Evolutionary conservation across 805 yeast species (phyloP).

Genomic region (Pichia exigua): DNA sequence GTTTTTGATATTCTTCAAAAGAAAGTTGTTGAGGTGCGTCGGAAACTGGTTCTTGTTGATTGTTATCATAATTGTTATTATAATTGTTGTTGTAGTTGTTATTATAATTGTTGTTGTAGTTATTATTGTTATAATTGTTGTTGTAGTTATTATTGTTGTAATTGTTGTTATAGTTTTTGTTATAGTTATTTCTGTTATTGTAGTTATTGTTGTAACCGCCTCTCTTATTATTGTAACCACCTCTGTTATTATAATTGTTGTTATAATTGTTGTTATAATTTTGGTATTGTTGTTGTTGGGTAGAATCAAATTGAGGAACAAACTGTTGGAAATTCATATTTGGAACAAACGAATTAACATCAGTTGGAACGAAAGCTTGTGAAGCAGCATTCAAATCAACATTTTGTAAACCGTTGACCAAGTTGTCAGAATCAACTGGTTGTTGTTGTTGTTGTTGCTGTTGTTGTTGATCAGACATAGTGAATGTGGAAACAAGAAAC

Average conservation of each 20-base stretch:
- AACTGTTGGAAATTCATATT: conserved; percentile 29
- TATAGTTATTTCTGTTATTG: conserved; percentile 3
- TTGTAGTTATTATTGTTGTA: conserved; percentile 13
- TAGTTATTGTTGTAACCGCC: not conserved
- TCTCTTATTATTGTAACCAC: conserved; percentile 14
- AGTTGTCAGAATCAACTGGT: conserved; percentile 35
- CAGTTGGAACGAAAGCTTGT: conserved; percentile 39
- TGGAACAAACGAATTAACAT: conserved; percentile 44
- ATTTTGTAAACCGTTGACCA: conserved; percentile 38
- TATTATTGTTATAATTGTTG: conserved; percentile 10
- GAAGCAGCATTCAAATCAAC: conserved; percentile 31
- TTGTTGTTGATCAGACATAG: conserved; percentile 21
- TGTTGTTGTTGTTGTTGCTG: conserved; percentile 19
- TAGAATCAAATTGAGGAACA: conserved; percentile 32
- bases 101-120: not conserved
- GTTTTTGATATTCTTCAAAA: conserved; percentile 75
- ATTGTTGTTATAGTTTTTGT: conserved; percentile 21
- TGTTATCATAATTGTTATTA: conserved; percentile 14
- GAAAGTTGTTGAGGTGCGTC: conserved; percentile 50
- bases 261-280: conserved; percentile 6
- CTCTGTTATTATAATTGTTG: conserved; percentile 18
- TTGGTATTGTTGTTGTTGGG: conserved; percentile 18
- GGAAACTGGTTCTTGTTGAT: conserved; percentile 14
- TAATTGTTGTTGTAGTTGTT: conserved; percentile 10
- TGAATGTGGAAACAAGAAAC: not conserved